Base-by-base conservation (phyloP, 768 basidiomycete species). In the Cystofilobasidium bisporidii region DNA sequence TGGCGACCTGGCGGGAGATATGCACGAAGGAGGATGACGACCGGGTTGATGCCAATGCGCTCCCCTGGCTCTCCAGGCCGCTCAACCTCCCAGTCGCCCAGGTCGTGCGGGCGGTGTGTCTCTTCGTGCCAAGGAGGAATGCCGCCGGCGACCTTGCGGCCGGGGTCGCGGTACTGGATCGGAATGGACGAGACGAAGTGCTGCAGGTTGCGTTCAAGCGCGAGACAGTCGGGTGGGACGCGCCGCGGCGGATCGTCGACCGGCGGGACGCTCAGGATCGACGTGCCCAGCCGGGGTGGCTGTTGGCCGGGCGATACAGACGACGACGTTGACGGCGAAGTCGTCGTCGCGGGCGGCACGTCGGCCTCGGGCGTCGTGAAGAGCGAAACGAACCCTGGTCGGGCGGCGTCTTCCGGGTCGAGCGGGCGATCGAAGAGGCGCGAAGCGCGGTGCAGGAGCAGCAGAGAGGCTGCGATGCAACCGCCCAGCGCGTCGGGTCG, bases 31-130 rank as follows among this genome's bases (percentile, higher is more conserved):
- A 56, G 30, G 53, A 56, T 56, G 28, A 56, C 53, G 28, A 56
- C 53, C 4, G 53, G 53, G 30, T 56, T 56, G 53, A 56, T 22
- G 28, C 53, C 53, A 8, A 56, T 15, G 17, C 30, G 26, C 53
- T 56, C 30, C 5, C 28, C 28, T 1, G 28, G 14, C 11, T 10
- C 3, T 1, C 8, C 28, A 9, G 53, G 53, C 28, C 53, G 53
- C 53, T 56, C 53, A 18, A 56, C 30, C 18, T 56, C 53, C 53
- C 53, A 56, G 30, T 56, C 53, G 53, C 53, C 53, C 10, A 56
- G 53, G 30, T 56, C 53, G 18, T 28, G 30, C 28, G 53, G 53
- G 8, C 3, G 3, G 30, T 32, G 30, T 2, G 30, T 28, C 53
- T 56, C 53, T 20, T 56, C 5, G 30, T 56, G 18, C 53, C 53